Evolutionary conservation across 371 early-diverging fungal genomes (phyloP), one percentile per base, ranked within the genome.

Genomic region (Mucor ambiguus): DNA sequence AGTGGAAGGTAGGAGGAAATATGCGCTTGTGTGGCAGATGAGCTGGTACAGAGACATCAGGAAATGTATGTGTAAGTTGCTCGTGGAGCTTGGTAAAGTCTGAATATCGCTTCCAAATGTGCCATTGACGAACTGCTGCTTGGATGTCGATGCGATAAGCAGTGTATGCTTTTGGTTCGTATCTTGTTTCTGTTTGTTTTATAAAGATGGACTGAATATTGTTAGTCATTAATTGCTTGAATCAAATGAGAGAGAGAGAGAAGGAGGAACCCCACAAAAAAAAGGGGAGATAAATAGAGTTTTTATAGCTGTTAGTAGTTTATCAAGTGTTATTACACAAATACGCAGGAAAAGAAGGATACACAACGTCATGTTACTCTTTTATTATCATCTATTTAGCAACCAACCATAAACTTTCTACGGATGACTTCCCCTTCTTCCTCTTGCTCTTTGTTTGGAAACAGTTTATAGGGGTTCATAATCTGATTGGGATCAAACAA

Each of bases 101-200:
- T 44, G 88, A 88, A 79, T 94, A 96, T 1, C 96, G 87, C 60
- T 89, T 90, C 91, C 92, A 93, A 12, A 95, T 85, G 3, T 87
- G 85, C 95, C 95, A 96, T 4, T 89, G 84, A 29, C 94, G 86
- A 12, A 94, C 91, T 2, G 93, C 87, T 6, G 90, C 91, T 62
- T 89, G 90, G 22, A 93, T 85, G 58, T 90, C 88, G 30, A 93
- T 75, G 14, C 82, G 82, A 64, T 91, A 93, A 32, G 76, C 90
- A 2, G 87, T 84, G 69, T 92, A 91, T 0, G 86, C 80, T 70
- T 89, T 89, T 4, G 92, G 91, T 11, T 80, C 74, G 7, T 78
- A 61, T 28, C 85, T 75, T 9, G 84, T 84, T 59, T 89, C 90
- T 8, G 87, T 79, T 22, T 83, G 72, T 38, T 89, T 87, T 49